A percentile compares a stretch with the other conserved stretches of the same genome.
These are phyloP conservation scores for Lactifluus pinguis DNA, from an alignment of 768 basidiomycete genomes.

Conservation along the genomic window DNA sequence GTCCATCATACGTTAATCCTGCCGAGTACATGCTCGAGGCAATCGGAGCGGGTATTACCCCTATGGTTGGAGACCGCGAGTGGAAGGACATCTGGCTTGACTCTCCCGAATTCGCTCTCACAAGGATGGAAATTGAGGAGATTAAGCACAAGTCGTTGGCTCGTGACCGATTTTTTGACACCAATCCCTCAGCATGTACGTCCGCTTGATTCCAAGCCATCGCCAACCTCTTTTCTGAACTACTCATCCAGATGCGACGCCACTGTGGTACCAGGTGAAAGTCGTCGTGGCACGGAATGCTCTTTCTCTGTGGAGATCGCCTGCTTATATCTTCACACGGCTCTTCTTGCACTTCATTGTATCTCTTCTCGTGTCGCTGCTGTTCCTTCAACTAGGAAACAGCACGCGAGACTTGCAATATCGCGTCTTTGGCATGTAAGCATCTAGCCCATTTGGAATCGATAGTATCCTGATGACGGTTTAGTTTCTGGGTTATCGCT, in stretches of 20 bases:
- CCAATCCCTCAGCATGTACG: conserved; percentile 9
- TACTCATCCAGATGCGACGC: conserved; percentile 46
- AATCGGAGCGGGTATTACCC: conserved; percentile 75
- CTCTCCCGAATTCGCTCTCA: conserved; percentile 45
- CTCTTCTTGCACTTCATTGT: conserved; percentile 68
- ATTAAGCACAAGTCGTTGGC: conserved; percentile 28
- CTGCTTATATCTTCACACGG: conserved; percentile 80
- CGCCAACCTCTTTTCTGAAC: conserved; percentile 18
- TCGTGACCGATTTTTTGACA: not conserved
- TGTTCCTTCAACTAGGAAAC: conserved; percentile 68
- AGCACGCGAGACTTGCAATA: conserved; percentile 66
- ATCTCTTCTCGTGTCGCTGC: conserved; percentile 63
- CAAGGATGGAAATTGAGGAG: conserved; percentile 31
- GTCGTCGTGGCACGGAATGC: conserved; percentile 64
- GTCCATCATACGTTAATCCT: conserved; percentile 74
- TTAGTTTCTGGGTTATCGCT: conserved; percentile 50
- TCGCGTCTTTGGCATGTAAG: conserved; percentile 63
- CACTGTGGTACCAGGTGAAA: conserved; percentile 65
- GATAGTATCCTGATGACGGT: not conserved
- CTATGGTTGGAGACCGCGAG: conserved; percentile 66
- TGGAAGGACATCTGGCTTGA: conserved; percentile 85
- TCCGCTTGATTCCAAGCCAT: not conserved
- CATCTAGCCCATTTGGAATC: too few species aligned
- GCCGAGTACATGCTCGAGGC: conserved; percentile 73
- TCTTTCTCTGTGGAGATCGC: conserved; percentile 69